Conservation (phyloP, 768 basidiomycete species). For the Trametes cubensis region DNA sequence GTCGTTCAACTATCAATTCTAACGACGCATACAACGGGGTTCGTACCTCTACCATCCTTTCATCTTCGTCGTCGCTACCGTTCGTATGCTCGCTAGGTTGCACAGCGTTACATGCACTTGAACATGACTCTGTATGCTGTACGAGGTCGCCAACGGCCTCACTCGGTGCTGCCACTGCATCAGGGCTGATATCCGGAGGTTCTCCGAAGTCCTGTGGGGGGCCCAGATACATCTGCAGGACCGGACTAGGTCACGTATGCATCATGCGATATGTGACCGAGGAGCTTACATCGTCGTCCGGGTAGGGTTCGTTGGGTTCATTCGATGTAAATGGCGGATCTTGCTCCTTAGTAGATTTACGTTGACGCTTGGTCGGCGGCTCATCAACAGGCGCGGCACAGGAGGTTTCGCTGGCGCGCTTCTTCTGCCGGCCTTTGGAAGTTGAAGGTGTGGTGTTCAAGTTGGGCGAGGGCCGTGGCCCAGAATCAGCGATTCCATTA, state of each 20-base stretch:
- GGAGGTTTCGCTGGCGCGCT: background rate
- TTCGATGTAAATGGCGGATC: background rate
- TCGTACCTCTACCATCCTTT: background rate
- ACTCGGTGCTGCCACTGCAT: background rate
- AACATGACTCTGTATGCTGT: background rate
- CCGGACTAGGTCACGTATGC: no score
- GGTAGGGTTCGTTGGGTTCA: background rate
- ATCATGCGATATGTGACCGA: no score
- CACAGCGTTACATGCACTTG: background rate
- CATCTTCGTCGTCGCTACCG: constrained; percentile 2
- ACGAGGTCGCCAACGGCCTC: background rate
- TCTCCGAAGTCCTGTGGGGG: no score
- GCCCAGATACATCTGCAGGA: no score
- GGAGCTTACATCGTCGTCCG: background rate
- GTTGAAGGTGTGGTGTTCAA: background rate
- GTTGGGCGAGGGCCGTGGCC: background rate
- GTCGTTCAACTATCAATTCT: background rate
- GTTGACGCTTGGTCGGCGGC: background rate
- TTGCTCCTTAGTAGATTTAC: background rate
- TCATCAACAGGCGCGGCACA: no score
- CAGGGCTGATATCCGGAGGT: no score
- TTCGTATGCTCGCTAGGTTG: background rate
- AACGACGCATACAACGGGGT: background rate
- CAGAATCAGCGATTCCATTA: constrained; percentile 6
- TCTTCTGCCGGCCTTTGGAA: background rate